Evolutionary conservation across 441 rosid genomes (phyloP), one percentile per base, ranked within the genome.

Genomic region (Kokia cookei): DNA sequence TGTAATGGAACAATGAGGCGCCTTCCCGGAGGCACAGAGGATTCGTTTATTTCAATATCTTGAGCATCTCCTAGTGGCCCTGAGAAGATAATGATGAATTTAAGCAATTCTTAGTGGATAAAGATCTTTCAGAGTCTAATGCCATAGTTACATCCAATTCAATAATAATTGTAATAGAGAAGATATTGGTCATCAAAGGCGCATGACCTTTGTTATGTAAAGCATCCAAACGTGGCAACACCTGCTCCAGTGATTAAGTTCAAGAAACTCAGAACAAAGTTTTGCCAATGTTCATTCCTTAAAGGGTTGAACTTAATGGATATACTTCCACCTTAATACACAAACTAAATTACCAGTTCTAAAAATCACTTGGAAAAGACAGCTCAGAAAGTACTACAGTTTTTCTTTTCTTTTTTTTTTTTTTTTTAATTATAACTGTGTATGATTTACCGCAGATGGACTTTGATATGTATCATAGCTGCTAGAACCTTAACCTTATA

Each of bases 1-100:
- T 93, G 98, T 80, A 96, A 81, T 29, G 98, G 99, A 81, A 96
- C 88, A 68, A 88, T 92, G 72, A 92, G 86, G 48, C 97, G 93
- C 84, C 99, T 87, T 40, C 99, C 98, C 2, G 94, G 97, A 73
- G 97, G 90, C 68, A 87, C 69, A 66, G 77, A 80, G 69, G 90
- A 71, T 77, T 77, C 86, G 40, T 77, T 80, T 73, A 84, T 54
- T 37, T 78, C 75, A 78, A 83, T 76, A 88, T 87, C 92, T 67
- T 71, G 83, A 75, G 82, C 81, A 80, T 73, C 78, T 71, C 84
- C 76, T 59, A 83, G 65, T 3, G 91, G 94, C 53, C 99, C 98
- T 93, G 83, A 73, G 65, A 81, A 81, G 47, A 77, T 73, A 76
- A 74, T 35, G 74, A 71, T 71, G 53, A 68, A 35, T 68, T 60